Base-by-base conservation (phyloP, 148 eudicot genomes). In the Hydrangea macrophylla region DNA sequence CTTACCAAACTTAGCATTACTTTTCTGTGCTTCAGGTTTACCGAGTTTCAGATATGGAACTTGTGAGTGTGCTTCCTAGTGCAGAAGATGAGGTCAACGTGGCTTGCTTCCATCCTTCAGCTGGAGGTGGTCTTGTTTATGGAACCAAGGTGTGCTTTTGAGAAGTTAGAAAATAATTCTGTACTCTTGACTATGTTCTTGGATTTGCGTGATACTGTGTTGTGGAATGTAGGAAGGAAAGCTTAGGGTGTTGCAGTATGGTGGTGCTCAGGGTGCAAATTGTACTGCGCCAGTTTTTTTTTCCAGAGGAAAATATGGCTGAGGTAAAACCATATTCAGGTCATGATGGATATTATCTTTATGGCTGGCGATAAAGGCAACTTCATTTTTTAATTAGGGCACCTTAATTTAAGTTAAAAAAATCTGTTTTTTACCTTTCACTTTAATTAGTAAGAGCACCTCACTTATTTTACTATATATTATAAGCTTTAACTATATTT, bases 1-100 rank as follows among this genome's bases (percentile, higher is more conserved):
- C n/a, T n/a, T n/a, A n/a, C n/a, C n/a, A n/a, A n/a, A n/a, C n/a
- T n/a, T n/a, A n/a, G n/a, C n/a, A n/a, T n/a, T n/a, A n/a, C n/a
- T 12, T 17, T 6, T 40, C 59, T 39, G 44, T 65, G 69, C 18
- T 42, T 56, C 67, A 76, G 79, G 75, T 76, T 7, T 76, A 70
- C 22, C 67, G 71, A 76, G 79, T 76, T 48, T 76, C 75, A 3
- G 67, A 70, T 65, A 45, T 76, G 79, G 67, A 76, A 70, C 70
- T 76, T 37, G 79, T 76, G 45, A 70, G 70, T 32, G 70, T 76
- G 33, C 79, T 76, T 59, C 79, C 79, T 12, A 76, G 79, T 65
- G 67, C 75, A 39, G 79, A 70, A 58, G 79, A 76, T 37, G 79
- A 76, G 75, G 79, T 76, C 25, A 76, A 76, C 53, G 79, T 76